Percentiles rank a stretch among this genome's conserved stretches.
These are phyloP conservation scores for Linum usitatissimum DNA, from an alignment of 345 rosid species.

Conservation along the genomic window DNA sequence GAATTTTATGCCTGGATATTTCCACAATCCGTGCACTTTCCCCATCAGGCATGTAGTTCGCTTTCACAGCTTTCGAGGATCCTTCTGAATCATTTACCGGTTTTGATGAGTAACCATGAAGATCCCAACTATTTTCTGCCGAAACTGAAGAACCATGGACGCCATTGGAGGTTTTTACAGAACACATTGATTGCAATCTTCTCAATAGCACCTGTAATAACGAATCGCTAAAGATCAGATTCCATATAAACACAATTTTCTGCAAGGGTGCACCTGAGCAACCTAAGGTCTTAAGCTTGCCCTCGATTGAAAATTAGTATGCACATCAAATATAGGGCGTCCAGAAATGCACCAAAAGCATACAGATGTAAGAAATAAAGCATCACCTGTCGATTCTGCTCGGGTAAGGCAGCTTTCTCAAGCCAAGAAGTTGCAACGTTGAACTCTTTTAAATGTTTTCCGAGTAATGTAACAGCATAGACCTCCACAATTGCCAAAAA, in stretches of 20 bases:
- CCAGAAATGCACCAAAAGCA: not conserved
- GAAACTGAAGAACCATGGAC: conserved; percentile 13
- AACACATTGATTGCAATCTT: conserved; percentile 48
- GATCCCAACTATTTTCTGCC: conserved; percentile 16
- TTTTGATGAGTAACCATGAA: no score
- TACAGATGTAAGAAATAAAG: not conserved
- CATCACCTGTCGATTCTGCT: conserved; percentile 60
- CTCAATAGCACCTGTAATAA: conserved; percentile 56
- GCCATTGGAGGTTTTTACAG: conserved; percentile 27
- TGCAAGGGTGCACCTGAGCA: not conserved
- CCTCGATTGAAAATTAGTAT: not conserved
- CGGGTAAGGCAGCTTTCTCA: conserved; percentile 68
- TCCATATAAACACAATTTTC: not conserved
- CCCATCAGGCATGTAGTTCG: conserved; percentile 14
- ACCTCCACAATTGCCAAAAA: conserved; percentile 60
- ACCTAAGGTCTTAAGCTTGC: not conserved
- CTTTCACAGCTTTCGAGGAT: conserved; percentile 14
- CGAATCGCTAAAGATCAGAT: not conserved
- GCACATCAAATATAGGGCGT: not conserved
- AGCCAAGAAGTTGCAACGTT: conserved; percentile 67
- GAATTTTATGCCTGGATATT: conserved; percentile 22
- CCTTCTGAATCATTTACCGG: no score
- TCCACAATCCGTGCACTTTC: conserved; percentile 27
- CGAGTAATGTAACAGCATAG: conserved; percentile 51
- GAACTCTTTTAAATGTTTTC: conserved; percentile 36